Evolutionary conservation across 306 rosid species (phyloP), one percentile per base, ranked within the genome.

Genomic region (Cotoneaster glaucophyllus): DNA sequence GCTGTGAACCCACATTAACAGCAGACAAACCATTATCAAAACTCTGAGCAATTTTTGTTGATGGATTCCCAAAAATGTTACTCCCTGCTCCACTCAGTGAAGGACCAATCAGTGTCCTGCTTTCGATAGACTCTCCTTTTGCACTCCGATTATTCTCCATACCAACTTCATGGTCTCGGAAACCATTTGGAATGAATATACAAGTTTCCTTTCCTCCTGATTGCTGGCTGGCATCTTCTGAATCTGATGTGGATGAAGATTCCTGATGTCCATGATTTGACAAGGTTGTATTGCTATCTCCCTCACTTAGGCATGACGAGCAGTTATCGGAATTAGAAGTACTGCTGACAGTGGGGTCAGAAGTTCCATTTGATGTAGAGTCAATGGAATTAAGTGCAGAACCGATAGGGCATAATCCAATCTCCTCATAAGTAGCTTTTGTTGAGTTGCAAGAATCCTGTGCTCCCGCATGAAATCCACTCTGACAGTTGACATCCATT

Each of bases 251-350:
- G 77, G 93, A 83, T 19, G 93, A 93, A 29, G 97, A 90, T 79
- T 93, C 99, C 32, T 86, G 83, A 84, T 89, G 88, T 84, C 86
- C 98, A 70, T 61, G 88, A 85, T 83, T 90, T 57, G 98, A 90
- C 58, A 90, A 86, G 69, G 85, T 85, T 31, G 93, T 84, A 67
- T 88, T 90, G 74, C 86, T 90, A 85, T 92, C 97, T 66, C 97
- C 99, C 82, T 92, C 98, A 82, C 98, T 96, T 57, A 72, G 83
- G 73, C 93, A 92, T 39, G 97, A 93, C 25, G 97, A 96, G 83
- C 91, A 85, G 78, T 88, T 90, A 79, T 90, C 96, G 32, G 96
- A 91, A 86, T 77, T 90, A 71, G 82, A 80, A 73, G 83, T 68
- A 79, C 88, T 75, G 71, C 90, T 48, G 73, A 79, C 83, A 58